Evolutionary conservation across 345 rosid species (phyloP).

Genomic region (Isatis tinctoria): DNA sequence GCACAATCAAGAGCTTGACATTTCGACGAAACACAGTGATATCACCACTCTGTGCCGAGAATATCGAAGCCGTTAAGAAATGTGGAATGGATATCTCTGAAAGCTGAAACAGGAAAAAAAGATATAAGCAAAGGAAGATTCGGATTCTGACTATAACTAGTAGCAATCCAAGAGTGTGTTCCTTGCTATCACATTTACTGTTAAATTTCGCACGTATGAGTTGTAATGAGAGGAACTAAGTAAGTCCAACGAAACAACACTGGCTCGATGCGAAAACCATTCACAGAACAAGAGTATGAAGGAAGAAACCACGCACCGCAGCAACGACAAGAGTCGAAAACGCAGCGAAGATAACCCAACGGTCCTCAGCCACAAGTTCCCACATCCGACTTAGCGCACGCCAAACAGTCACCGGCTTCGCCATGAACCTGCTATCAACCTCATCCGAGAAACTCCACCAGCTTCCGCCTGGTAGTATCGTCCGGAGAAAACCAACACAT

Average conservation of each 20-base stretch:
- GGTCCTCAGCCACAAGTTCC: slow-evolving; percentile 81
- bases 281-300: neutral
- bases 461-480: slow-evolving; percentile 79
- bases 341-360: slow-evolving; percentile 78
- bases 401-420: slow-evolving; percentile 82
- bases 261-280: neutral
- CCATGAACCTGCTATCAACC: slow-evolving; percentile 53
- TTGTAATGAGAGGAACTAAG: no score
- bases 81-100: slow-evolving; percentile 85
- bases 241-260: neutral
- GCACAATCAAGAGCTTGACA: slow-evolving; percentile 59
- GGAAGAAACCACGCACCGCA: slow-evolving; percentile 48
- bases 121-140: neutral
- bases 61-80: slow-evolving; percentile 91
- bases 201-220: no score
- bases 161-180: neutral
- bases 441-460: slow-evolving; percentile 91
- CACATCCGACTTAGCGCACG: slow-evolving; percentile 83
- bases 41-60: slow-evolving; percentile 76
- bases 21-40: slow-evolving; percentile 69
- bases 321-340: slow-evolving; percentile 77
- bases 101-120: slow-evolving; percentile 51
- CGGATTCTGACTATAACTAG: neutral
- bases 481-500: slow-evolving; percentile 46
- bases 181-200: no score